A percentile compares a stretch with the other conserved stretches of the same genome.
phyloP scores from a whole-genome alignment of 495 filamentous ascomycete species.

The Penicillium cataractarum region DNA sequence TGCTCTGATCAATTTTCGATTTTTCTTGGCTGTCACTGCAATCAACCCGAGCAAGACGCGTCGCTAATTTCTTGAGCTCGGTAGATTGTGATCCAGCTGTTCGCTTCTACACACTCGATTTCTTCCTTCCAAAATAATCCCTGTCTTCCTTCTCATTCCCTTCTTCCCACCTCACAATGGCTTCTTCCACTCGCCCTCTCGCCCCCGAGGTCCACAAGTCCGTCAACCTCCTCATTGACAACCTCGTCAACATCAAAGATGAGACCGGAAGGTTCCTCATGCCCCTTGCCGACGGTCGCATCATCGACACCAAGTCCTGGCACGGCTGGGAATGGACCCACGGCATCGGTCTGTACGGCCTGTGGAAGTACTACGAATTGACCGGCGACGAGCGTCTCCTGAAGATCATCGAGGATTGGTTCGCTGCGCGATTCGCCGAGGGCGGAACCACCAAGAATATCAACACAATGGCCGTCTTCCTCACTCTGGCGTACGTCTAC shows the following conservation, averaged over 20 bases:
- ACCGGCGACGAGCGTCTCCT: constrained; percentile 57
- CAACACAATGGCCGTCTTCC: constrained; percentile 76
- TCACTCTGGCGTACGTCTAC: constrained; percentile 72
- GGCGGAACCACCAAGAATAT: constrained; percentile 79
- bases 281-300: constrained; percentile 64
- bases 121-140: too few species aligned
- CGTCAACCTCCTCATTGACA: constrained; percentile 64
- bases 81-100: too few species aligned
- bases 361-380: constrained; percentile 74
- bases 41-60: too few species aligned
- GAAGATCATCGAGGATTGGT: constrained; percentile 69
- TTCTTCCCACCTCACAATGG: constrained; percentile 21
- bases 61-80: too few species aligned
- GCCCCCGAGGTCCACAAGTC: constrained; percentile 53
- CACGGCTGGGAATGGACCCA: constrained; percentile 82
- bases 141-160: background rate
- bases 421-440: constrained; percentile 61
- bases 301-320: constrained; percentile 82
- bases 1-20: background rate
- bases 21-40: constrained; percentile 2
- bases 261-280: constrained; percentile 69
- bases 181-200: constrained; percentile 19
- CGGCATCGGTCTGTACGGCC: constrained; percentile 75
- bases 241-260: constrained; percentile 72
- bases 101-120: too few species aligned